Base-by-base conservation (phyloP, 2,329 filamentous ascomycete genomes). In the Epichloe gansuensis region DNA sequence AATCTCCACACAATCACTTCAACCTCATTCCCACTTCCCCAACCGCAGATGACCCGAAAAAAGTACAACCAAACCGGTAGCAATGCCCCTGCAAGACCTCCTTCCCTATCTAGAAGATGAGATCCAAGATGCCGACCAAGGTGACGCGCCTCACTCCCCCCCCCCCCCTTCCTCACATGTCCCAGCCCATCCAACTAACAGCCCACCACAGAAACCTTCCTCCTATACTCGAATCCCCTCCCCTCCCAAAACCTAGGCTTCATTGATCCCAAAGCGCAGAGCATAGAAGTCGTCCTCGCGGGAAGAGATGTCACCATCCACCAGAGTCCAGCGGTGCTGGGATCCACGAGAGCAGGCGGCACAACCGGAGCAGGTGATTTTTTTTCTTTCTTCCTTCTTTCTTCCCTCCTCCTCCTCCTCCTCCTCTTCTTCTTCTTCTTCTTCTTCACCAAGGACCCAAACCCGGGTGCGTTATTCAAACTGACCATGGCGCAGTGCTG, bases 221-320 rank as follows among this genome's bases (percentile, higher is more conserved):
- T 90, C 39, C 76, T 96, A 51, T 96, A 95, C 72, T 84, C 88
- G 43, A 82, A 85, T 63, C 71, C 80, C 17, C 79, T 88, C 27
- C 82, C 85, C 0, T 85, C 85, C 12, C 80, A 82, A 51, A 83
- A 89, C 60, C 81, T 97, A 9, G 93, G 91, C 62, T 93, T 96
- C 68, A 71, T 97, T 56, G 84, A 95, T 65, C 73, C 85, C 15
- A 81, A 78, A 57, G 81, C 86, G 9, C 65, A 76, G 1, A 68
- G 71, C 2, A 66, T 96, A 38, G 78, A 87, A 12, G 64, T 95
- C 53, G 75, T 76, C 36, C 76, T 97, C 55, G 80, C 74, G 51
- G 82, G 76, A 51, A 75, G 74, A 50, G 87, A 95, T 62, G 81
- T 89, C 54, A 79, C 77, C 36, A 84, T 97, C 59, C 77, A 82